Conservation (phyloP, 345 rosid species). For the Camelina laxa region DNA sequence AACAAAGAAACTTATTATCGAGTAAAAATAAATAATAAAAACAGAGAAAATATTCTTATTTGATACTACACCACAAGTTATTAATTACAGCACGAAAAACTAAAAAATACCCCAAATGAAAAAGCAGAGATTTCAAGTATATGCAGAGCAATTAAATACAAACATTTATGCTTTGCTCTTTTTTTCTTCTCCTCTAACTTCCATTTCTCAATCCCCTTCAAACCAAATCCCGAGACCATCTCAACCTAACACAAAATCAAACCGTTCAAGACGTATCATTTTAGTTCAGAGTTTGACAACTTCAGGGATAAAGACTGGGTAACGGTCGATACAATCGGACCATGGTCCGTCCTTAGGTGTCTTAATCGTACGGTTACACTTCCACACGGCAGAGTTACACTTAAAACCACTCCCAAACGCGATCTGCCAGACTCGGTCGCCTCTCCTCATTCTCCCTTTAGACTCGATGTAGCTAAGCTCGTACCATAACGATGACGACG, state of each 20-base stretch:
- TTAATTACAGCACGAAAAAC: slow-evolving; percentile 42
- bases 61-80: slow-evolving; percentile 31
- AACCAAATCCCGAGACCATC: slow-evolving; percentile 30
- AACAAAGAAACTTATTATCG: slow-evolving; percentile 9
- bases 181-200: slow-evolving; percentile 26
- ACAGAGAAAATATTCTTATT: slow-evolving; percentile 24
- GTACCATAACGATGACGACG: slow-evolving; percentile 90
- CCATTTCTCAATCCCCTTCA: slow-evolving; percentile 11
- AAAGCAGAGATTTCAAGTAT: slow-evolving; percentile 35
- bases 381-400: slow-evolving; percentile 94
- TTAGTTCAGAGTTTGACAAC: slow-evolving; percentile 62
- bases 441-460: slow-evolving; percentile 74
- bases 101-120: slow-evolving; percentile 32
- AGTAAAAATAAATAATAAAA: not conserved
- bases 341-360: slow-evolving; percentile 65
- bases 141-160: slow-evolving; percentile 36
- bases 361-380: slow-evolving; percentile 71
- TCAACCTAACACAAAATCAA: slow-evolving; percentile 24
- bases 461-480: slow-evolving; percentile 74
- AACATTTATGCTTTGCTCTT: slow-evolving; percentile 37
- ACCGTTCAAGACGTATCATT: slow-evolving; percentile 9
- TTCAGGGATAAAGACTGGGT: slow-evolving; percentile 81
- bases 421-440: slow-evolving; percentile 82
- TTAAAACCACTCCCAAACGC: slow-evolving; percentile 94
- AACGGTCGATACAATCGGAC: slow-evolving; percentile 71